phyloP scores from a whole-genome alignment of 2,329 filamentous ascomycete species.

The Byssochlamys sp. region DNA sequence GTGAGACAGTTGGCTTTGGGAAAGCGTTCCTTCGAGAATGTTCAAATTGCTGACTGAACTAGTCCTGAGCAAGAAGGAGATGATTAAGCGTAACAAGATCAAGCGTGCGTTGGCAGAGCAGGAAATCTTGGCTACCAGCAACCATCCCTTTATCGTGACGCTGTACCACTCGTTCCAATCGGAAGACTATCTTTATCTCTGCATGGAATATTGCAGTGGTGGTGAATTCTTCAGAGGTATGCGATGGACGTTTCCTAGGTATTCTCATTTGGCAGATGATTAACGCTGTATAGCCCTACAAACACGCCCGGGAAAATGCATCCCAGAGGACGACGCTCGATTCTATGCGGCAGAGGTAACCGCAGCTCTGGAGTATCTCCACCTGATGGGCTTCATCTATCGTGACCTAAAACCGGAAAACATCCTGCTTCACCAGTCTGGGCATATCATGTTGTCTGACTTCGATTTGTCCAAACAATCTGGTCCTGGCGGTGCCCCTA shows the following conservation, averaged over 20 bases:
- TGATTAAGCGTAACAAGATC: slow-evolving; percentile 99
- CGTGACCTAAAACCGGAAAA: slow-evolving; percentile 95
- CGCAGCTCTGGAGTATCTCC: slow-evolving; percentile 87
- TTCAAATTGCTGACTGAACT: slow-evolving; percentile 27
- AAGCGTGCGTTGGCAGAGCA: slow-evolving; percentile 95
- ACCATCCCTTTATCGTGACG: slow-evolving; percentile 97
- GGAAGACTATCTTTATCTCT: slow-evolving; percentile 96
- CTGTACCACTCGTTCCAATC: slow-evolving; percentile 98
- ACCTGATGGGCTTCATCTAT: slow-evolving; percentile 99
- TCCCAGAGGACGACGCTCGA: slow-evolving; percentile 88
- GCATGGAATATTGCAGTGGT: slow-evolving; percentile 99
- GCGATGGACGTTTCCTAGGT: slow-evolving; percentile 6
- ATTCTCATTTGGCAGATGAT: slow-evolving; percentile 4
- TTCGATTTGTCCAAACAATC: slow-evolving; percentile 98
- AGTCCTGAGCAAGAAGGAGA: slow-evolving; percentile 99
- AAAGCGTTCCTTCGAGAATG: slow-evolving; percentile 5
- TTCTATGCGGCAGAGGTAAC: slow-evolving; percentile 98
- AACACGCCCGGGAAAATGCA: slow-evolving; percentile 92
- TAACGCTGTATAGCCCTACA: slow-evolving; percentile 57
- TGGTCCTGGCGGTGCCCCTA: slow-evolving; percentile 86
- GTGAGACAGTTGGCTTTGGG: slow-evolving; percentile 40
- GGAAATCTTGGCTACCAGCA: slow-evolving; percentile 95
- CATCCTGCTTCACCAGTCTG: slow-evolving; percentile 95
- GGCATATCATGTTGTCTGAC: slow-evolving; percentile 98
- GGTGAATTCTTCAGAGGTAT: slow-evolving; percentile 84